Evolutionary conservation across 257 asterid genomes (phyloP).

Genomic region (Jacaranda copaia): DNA sequence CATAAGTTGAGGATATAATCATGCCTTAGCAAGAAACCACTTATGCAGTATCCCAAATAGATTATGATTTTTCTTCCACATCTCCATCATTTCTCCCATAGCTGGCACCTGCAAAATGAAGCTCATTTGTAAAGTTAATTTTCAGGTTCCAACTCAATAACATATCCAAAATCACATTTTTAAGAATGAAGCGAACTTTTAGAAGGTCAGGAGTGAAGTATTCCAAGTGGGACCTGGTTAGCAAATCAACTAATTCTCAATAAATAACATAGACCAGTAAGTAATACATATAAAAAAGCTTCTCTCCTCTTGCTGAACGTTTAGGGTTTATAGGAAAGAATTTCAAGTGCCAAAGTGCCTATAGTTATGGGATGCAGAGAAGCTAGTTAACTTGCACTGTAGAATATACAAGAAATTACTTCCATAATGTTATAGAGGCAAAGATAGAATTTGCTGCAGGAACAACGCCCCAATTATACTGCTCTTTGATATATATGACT

Average conservation of each 20-base stretch:
- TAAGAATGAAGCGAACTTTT: conserved; percentile 11
- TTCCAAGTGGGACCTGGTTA: conserved; percentile 13
- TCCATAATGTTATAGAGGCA: too few species aligned
- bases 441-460: too few species aligned
- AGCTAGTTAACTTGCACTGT: too few species aligned
- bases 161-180: not conserved
- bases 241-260: not conserved
- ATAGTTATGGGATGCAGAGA: not conserved
- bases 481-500: too few species aligned
- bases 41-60: conserved; percentile 83
- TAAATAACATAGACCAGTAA: not conserved
- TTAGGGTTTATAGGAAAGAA: conserved; percentile 6
- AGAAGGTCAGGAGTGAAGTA: not conserved
- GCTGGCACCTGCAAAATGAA: conserved; percentile 77
- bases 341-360: not conserved
- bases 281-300: not conserved
- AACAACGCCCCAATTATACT: too few species aligned
- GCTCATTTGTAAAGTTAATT: conserved; percentile 25
- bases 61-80: conserved; percentile 93
- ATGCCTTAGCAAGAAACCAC: conserved; percentile 96
- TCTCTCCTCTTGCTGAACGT: not conserved
- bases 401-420: too few species aligned
- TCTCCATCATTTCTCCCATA: conserved; percentile 75
- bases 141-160: conserved; percentile 17
- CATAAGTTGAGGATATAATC: conserved; percentile 33